Evolutionary conservation across 805 yeast genomes (phyloP).

Genomic region (Saccharomycopsis sp.): DNA sequence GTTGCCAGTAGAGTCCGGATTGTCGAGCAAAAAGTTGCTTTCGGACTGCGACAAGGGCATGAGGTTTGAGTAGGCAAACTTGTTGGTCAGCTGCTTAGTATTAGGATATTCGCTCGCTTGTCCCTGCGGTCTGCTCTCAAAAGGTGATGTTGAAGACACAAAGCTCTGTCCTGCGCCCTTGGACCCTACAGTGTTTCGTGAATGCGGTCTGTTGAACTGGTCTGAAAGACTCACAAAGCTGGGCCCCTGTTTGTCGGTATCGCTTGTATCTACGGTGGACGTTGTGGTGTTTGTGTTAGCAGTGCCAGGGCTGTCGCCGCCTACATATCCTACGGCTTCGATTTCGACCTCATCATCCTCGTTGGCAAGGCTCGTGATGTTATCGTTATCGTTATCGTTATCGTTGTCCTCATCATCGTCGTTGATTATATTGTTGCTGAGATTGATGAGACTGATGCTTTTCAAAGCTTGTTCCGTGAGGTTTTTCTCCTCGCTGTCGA

Average conservation of each 20-base stretch:
- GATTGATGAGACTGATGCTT: neutral
- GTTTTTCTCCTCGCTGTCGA: neutral
- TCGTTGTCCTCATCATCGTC: neutral
- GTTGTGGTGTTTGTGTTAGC: neutral
- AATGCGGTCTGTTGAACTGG: neutral
- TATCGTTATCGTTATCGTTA: neutral
- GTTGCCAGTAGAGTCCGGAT: neutral
- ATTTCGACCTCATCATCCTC: slow-evolving; percentile 5
- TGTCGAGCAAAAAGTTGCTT: neutral
- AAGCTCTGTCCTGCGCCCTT: neutral
- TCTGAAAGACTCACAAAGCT: slow-evolving; percentile 15
- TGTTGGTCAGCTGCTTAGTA: neutral
- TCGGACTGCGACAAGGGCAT: slow-evolving; percentile 1
- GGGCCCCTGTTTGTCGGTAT: slow-evolving; percentile 10
- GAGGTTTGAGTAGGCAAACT: neutral
- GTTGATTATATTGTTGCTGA: neutral
- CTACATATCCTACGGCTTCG: neutral
- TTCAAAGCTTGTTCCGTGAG: slow-evolving; percentile 1
- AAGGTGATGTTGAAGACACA: neutral
- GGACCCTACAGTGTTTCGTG: neutral
- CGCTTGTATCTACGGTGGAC: neutral
- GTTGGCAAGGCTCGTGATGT: neutral
- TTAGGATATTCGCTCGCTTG: neutral
- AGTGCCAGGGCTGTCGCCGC: neutral
- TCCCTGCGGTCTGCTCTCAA: neutral